Base-by-base conservation (phyloP, 129 eudicot species). In the Chrysanthemum seticuspe region DNA sequence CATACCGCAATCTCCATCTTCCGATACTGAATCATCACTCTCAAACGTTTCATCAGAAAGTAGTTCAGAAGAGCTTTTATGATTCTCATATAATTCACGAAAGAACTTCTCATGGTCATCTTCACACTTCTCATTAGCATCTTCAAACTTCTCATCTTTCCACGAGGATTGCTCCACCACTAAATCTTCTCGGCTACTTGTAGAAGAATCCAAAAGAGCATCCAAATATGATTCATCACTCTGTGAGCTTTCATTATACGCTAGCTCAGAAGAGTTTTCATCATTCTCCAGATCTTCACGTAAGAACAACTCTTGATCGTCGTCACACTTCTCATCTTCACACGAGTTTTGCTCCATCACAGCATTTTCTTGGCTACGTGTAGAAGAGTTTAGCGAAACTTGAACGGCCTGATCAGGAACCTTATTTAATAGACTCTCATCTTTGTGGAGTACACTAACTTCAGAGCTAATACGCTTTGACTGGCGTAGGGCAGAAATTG, bases 11-110 rank as follows among this genome's bases (percentile, higher is more conserved):
- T 61, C 58, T 5, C 76, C 54, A 60, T 78, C 78, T 54, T 72
- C 80, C 64, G 23, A 62, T 64, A 68, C 57, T 54, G 67, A 40
- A 57, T 25, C 74, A 68, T 75, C 80, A 61, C 68, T 64, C 47
- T 70, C 63, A 55, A 67, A 48, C 56, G 50, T 70, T 66, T 21
- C 25, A 58, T 54, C 13, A 72, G n/a, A 53, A 44, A 75, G 11
- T n/a, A 53, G 50, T 21, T 55, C 75, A 1, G 8, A 7, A 40
- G 47, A 40, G 47, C 10, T 40, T 40, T 40, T 40, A 74, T 36
- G 25, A 55, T 75, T 60, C 31, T 52, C 55, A 52, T 19, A 52
- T 29, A 68, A 16, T 65, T 56, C 56, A 34, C 13, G 4, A 12
- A 67, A 40, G 29, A 65, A 57, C 72, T 27, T 51, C 11, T 23